A percentile compares a stretch with the other conserved stretches of the same genome.
Evolutionary conservation across 1,284 basidiomycete genomes (phyloP).

Genomic region (Mycena citricolor): DNA sequence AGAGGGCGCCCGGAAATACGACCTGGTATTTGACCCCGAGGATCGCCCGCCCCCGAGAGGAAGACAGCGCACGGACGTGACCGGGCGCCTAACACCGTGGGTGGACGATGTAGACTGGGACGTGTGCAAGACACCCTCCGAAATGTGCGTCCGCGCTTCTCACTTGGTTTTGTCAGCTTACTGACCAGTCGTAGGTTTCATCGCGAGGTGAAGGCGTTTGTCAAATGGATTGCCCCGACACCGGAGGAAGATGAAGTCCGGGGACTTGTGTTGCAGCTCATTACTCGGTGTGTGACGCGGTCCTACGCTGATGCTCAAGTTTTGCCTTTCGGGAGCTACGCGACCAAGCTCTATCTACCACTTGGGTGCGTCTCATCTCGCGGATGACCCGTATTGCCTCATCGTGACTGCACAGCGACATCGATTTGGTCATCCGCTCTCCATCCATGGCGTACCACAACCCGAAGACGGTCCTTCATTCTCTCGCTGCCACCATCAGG

Average conservation of each 20-base stretch:
- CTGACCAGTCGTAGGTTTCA: slow-evolving; percentile 61
- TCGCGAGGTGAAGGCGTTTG: slow-evolving; percentile 82
- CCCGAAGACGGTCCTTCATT: slow-evolving; percentile 57
- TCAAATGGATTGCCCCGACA: slow-evolving; percentile 86
- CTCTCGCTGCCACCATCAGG: slow-evolving; percentile 66
- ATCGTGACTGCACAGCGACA: slow-evolving; percentile 53
- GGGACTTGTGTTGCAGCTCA: slow-evolving; percentile 71
- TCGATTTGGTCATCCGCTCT: slow-evolving; percentile 75
- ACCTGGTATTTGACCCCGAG: slow-evolving; percentile 43
- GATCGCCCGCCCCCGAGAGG: slow-evolving; percentile 51
- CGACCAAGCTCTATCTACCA: slow-evolving; percentile 94
- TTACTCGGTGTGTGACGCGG: slow-evolving; percentile 64
- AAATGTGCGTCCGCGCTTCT: slow-evolving; percentile 57
- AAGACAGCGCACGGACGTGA: slow-evolving; percentile 60
- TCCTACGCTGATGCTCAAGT: slow-evolving; percentile 83
- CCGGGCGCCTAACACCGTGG: slow-evolving; percentile 78
- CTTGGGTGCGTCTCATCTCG: slow-evolving; percentile 65
- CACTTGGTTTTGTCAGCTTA: slow-evolving; percentile 18
- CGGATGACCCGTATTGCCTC: slow-evolving; percentile 8
- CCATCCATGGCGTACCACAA: slow-evolving; percentile 62
- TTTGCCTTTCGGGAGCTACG: slow-evolving; percentile 89
- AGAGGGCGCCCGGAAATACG: slow-evolving; percentile 42
- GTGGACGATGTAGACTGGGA: slow-evolving; percentile 76
- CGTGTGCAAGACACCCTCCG: slow-evolving; percentile 73
- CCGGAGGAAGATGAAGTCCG: slow-evolving; percentile 84